Conservation (phyloP, 139 green algal species). For the Picochlorum sp. region DNA sequence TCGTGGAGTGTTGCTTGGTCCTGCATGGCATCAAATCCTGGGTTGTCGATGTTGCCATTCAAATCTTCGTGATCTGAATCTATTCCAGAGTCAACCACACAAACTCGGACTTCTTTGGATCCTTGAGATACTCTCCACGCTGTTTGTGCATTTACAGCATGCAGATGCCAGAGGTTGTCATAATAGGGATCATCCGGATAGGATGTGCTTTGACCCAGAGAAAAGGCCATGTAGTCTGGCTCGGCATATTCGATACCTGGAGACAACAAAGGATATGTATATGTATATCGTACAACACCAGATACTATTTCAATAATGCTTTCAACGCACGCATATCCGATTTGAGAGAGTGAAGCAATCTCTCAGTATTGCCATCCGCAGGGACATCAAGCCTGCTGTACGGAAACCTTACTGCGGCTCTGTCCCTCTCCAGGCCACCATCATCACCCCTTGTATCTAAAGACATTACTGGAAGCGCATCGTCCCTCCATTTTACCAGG, state of each 20-base stretch:
- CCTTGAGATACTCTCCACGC: constrained; percentile 4
- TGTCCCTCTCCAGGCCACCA: too few species aligned
- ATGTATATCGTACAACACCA: too few species aligned
- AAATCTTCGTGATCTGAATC: constrained; percentile 8
- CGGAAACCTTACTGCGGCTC: too few species aligned
- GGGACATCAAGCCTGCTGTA: too few species aligned
- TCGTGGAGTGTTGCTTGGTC: not conserved
- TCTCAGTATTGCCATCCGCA: too few species aligned
- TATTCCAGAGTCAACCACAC: constrained; percentile 14
- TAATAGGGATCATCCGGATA: not conserved
- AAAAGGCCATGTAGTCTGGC: not conserved
- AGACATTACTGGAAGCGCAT: too few species aligned
- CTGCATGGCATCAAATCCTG: not conserved
- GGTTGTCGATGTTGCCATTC: not conserved
- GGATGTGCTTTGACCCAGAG: not conserved
- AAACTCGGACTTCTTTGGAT: not conserved
- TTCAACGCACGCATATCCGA: too few species aligned
- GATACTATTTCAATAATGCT: too few species aligned
- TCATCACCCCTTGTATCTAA: too few species aligned
- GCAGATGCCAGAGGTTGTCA: not conserved
- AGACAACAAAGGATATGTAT: not conserved
- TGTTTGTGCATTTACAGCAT: not conserved
- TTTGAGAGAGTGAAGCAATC: too few species aligned
- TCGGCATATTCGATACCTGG: not conserved
- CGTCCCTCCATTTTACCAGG: too few species aligned